These are phyloP conservation scores for Backusella psychrophila DNA, from an alignment of 192 early-diverging fungal genomes.

Conservation along the genomic window DNA sequence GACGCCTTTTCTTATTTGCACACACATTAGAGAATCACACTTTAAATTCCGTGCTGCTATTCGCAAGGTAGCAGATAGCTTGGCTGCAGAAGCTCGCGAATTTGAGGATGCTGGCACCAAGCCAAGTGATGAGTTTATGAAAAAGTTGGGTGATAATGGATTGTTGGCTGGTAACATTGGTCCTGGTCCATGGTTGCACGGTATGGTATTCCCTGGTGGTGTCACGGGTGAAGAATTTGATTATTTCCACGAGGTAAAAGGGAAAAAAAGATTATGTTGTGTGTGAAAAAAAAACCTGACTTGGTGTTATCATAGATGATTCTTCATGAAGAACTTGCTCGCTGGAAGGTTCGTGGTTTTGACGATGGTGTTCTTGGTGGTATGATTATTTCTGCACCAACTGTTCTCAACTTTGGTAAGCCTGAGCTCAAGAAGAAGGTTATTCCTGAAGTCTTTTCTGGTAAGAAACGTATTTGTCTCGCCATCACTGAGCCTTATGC, in stretches of 20 bases:
- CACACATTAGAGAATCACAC: slow-evolving; percentile 62
- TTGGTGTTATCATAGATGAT: slow-evolving; percentile 32
- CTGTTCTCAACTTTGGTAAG: slow-evolving; percentile 71
- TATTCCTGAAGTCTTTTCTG: slow-evolving; percentile 60
- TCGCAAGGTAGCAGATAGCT: slow-evolving; percentile 68
- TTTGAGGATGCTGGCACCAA: slow-evolving; percentile 77
- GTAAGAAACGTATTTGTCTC: slow-evolving; percentile 79
- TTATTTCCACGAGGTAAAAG: slow-evolving; percentile 61
- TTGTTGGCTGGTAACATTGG: slow-evolving; percentile 67
- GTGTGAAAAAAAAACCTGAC: background rate
- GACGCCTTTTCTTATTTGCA: background rate
- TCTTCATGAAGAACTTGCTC: slow-evolving; percentile 67
- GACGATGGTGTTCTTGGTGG: slow-evolving; percentile 70
- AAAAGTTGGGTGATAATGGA: slow-evolving; percentile 67
- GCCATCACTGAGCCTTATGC: slow-evolving; percentile 79
- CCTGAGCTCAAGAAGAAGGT: slow-evolving; percentile 59
- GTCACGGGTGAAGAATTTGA: slow-evolving; percentile 63
- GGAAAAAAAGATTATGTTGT: background rate
- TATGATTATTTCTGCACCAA: slow-evolving; percentile 73
- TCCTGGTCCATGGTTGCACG: slow-evolving; percentile 36
- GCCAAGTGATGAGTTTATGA: slow-evolving; percentile 64
- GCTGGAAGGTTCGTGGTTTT: slow-evolving; percentile 73
- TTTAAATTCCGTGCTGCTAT: slow-evolving; percentile 56
- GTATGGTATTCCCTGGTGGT: slow-evolving; percentile 45
- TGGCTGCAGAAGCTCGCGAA: slow-evolving; percentile 66